Evolutionary conservation across 305 asterid genomes (phyloP).

Genomic region (Withania somnifera): DNA sequence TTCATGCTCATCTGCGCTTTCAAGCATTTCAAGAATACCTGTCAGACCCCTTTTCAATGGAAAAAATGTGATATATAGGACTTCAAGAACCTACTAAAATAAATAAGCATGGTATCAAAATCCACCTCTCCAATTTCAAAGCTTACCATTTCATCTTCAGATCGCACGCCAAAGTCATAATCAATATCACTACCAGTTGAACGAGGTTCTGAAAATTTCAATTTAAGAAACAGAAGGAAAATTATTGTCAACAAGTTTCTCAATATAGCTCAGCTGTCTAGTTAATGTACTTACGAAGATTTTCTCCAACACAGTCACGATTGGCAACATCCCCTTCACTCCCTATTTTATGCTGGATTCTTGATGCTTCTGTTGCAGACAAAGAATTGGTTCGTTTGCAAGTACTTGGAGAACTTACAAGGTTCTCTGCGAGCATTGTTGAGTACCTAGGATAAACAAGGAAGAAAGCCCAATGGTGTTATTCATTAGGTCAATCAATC

Average conservation of each 20-base stretch:
- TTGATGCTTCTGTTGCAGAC: conserved; percentile 31
- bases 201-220: conserved; percentile 57
- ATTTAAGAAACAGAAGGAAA: conserved; percentile 12
- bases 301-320: conserved; percentile 26
- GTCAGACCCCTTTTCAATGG: not conserved
- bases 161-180: conserved; percentile 58
- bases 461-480: not conserved
- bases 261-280: not conserved
- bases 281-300: conserved; percentile 37
- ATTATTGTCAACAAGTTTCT: not conserved
- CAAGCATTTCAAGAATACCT: not conserved
- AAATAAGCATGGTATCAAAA: conserved; percentile 8
- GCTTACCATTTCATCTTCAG: conserved; percentile 75
- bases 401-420: conserved; percentile 50
- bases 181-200: conserved; percentile 56
- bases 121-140: conserved; percentile 2
- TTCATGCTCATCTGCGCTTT: not conserved
- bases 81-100: conserved; percentile 3
- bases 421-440: conserved; percentile 98
- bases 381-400: conserved; percentile 28
- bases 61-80: not conserved
- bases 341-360: conserved; percentile 24
- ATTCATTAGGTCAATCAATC: not conserved
- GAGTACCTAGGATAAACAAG: conserved; percentile 57
- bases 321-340: conserved; percentile 24